Percentiles rank a stretch among this genome's conserved stretches.
These are phyloP conservation scores for Spathaspora sp. DNA, from an alignment of 805 yeast species.

Conservation along the genomic window DNA sequence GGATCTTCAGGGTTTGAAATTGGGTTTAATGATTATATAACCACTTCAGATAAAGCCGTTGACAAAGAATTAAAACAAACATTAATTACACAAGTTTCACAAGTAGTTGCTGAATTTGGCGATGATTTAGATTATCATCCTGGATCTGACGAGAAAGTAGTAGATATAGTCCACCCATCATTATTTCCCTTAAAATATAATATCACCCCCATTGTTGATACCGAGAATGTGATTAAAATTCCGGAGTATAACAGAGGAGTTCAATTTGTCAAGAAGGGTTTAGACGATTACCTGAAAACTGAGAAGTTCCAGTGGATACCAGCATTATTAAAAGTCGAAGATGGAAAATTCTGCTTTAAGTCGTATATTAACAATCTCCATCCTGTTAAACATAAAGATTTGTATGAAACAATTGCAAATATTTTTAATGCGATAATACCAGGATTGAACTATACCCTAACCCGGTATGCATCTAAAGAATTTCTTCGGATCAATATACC, in stretches of 20 bases:
- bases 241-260: slow-evolving; percentile 9
- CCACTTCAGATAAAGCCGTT: slow-evolving; percentile 16
- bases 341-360: slow-evolving; percentile 11
- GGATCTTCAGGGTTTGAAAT: slow-evolving; percentile 10
- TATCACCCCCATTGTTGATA: slow-evolving; percentile 15
- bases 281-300: slow-evolving; percentile 14
- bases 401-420: slow-evolving; percentile 26
- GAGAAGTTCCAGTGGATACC: slow-evolving; percentile 37
- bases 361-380: slow-evolving; percentile 43
- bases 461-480: slow-evolving; percentile 18
- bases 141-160: slow-evolving; percentile 30
- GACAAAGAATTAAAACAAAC: slow-evolving; percentile 4
- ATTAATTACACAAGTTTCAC: slow-evolving; percentile 11
- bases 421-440: slow-evolving; percentile 28
- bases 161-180: slow-evolving; percentile 41
- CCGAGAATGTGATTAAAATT: slow-evolving; percentile 5
- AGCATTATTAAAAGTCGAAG: slow-evolving; percentile 13
- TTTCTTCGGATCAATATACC: slow-evolving; percentile 14
- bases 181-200: slow-evolving; percentile 33
- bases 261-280: slow-evolving; percentile 9
- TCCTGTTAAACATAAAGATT: slow-evolving; percentile 18
- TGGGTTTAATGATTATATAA: slow-evolving; percentile 17
- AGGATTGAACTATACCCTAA: slow-evolving; percentile 25
- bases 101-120: slow-evolving; percentile 12
- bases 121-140: slow-evolving; percentile 33